Conservation (phyloP, 2,329 filamentous ascomycete genomes). For the Exophiala calicioides region DNA sequence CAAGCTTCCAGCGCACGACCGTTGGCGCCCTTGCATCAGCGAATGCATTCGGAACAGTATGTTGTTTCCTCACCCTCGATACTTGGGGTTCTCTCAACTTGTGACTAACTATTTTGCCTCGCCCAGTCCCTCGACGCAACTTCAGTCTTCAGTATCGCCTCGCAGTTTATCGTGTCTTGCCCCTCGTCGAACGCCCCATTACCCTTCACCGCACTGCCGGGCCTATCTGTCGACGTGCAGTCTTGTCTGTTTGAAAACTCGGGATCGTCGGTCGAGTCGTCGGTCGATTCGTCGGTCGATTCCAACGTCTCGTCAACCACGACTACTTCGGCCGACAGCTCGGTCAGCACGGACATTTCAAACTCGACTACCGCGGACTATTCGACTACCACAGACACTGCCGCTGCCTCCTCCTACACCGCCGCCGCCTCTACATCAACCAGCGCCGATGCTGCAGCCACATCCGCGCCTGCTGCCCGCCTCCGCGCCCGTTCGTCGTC, state of each 20-base stretch:
- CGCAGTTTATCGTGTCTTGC: constrained; percentile 71
- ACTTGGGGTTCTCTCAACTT: neutral
- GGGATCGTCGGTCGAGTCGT: constrained; percentile 2
- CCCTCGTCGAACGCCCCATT: constrained; percentile 64
- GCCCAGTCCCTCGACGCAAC: constrained; percentile 64
- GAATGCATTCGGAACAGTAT: constrained; percentile 64
- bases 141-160: constrained; percentile 72
- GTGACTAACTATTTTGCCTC: neutral
- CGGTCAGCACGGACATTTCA: too few relatives aligned
- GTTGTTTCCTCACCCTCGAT: neutral
- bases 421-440: constrained; percentile 7
- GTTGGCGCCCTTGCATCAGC: constrained; percentile 62
- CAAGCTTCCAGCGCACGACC: constrained; percentile 68
- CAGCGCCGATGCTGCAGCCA: neutral
- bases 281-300: constrained; percentile 3
- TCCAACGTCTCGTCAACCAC: constrained; percentile 7
- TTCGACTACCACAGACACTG: neutral
- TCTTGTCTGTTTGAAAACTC: constrained; percentile 22
- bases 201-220: constrained; percentile 64
- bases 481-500: constrained; percentile 3
- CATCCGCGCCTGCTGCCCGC: constrained; percentile 1
- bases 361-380: constrained; percentile 2
- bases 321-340: constrained; percentile 1
- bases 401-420: neutral
- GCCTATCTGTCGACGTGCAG: constrained; percentile 34